phyloP scores from a whole-genome alignment of 139 green algal genomes.

The Chlamydomonas schloesseri region DNA sequence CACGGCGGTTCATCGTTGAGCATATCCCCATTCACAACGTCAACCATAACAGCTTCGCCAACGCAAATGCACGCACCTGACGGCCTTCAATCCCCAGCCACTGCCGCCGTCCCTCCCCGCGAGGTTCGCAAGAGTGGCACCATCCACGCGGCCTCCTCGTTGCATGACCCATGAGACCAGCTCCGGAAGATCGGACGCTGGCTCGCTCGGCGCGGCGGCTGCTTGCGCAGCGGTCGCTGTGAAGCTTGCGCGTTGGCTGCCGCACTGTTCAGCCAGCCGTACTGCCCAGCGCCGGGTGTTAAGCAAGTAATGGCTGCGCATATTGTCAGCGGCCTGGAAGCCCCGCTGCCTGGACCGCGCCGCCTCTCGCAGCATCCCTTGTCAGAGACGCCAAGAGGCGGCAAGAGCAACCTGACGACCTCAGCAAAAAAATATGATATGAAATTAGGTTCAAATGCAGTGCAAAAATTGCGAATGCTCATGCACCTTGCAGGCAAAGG shows the following conservation, averaged over 20 bases:
- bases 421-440: too few relatives aligned
- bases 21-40: too few relatives aligned
- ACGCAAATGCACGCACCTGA: neutral
- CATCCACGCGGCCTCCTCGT: slow-evolving; percentile 31
- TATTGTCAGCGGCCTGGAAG: neutral
- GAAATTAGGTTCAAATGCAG: too few relatives aligned
- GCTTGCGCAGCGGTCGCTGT: neutral
- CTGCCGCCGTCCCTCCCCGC: slow-evolving; percentile 41
- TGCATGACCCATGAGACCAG: slow-evolving; percentile 35
- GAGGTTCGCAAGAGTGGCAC: slow-evolving; percentile 24
- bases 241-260: neutral
- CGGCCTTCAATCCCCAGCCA: slow-evolving; percentile 46
- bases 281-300: neutral
- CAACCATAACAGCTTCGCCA: neutral
- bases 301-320: slow-evolving; percentile 6
- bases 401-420: too few relatives aligned
- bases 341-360: too few relatives aligned
- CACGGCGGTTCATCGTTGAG: too few relatives aligned
- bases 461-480: too few relatives aligned
- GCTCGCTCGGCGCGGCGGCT: neutral
- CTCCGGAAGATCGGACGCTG: neutral
- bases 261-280: neutral
- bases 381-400: too few relatives aligned
- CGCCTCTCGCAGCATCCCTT: too few relatives aligned
- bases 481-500: too few relatives aligned